Conservation (phyloP, 2,329 filamentous ascomycete species). For the Nigrospora osmanthi region DNA sequence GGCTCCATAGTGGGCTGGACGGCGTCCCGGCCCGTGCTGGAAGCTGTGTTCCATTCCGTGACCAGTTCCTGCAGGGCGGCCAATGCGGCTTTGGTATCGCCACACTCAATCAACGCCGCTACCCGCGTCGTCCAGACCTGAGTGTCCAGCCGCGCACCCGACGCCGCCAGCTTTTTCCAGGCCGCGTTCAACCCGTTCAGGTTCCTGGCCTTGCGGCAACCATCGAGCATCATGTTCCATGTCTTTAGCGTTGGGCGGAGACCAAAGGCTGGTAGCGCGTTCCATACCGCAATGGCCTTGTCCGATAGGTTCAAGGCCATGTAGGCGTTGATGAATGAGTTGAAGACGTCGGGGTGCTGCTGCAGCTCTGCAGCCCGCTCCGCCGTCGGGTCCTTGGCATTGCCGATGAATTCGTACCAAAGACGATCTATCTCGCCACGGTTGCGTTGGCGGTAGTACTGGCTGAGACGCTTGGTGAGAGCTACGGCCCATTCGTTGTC, state of each 20-base stretch:
- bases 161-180: conserved; percentile 55
- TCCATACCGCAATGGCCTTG: conserved; percentile 17
- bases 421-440: conserved; percentile 11
- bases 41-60: conserved; percentile 37
- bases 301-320: conserved; percentile 18
- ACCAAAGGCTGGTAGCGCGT: conserved; percentile 27
- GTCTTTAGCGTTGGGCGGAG: conserved; percentile 54
- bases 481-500: neutral
- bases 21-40: conserved; percentile 14
- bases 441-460: conserved; percentile 8
- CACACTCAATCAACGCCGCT: conserved; percentile 52
- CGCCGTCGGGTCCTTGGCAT: conserved; percentile 5
- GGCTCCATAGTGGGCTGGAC: conserved; percentile 55
- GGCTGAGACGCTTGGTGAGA: conserved; percentile 9
- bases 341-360: conserved; percentile 13
- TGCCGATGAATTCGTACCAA: conserved; percentile 16
- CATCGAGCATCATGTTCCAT: conserved; percentile 67
- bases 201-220: conserved; percentile 56
- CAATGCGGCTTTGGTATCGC: conserved; percentile 48
- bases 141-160: conserved; percentile 53
- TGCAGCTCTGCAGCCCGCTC: conserved; percentile 11
- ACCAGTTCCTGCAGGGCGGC: conserved; percentile 60
- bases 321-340: conserved; percentile 18
- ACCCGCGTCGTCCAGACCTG: conserved; percentile 65
- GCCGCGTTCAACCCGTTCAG: conserved; percentile 52